Base-by-base conservation (phyloP, 2,329 filamentous ascomycete genomes). In the Fusarium sterilihyphosum region DNA sequence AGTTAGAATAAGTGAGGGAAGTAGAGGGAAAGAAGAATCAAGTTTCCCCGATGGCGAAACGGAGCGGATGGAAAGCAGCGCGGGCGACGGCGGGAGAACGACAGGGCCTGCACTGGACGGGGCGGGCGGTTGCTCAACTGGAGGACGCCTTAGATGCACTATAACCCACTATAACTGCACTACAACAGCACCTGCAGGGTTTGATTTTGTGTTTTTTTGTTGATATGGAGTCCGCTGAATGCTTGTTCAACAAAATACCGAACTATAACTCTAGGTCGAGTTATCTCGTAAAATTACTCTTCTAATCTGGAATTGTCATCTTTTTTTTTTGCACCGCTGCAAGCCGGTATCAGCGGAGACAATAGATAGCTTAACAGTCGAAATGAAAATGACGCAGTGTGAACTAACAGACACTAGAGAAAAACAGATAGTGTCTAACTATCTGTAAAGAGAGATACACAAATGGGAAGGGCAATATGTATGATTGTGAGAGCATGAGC, bases 331-430 rank as follows among this genome's bases (percentile, higher is more conserved):
- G 70, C 70, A 65, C 70, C 71, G 74, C 44, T 64, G 63, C 69
- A 77, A 78, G 70, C 75, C 76, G 76, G 63, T 70, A 47, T 49
- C 49, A 58, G 70, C 53, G 71, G 40, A 65, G 53, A 65, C 61
- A 29, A 68, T 31, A 52, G 41, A 63, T 53, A 61, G 33, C 37
- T 40, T 20, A 47, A 50, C 44, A 31, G 33, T 72, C 60, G 44
- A 78, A 78, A 78, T 74, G 68, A 78, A 78, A 78, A 78, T 78
- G 71, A 78, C 76, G 76, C 76, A 78, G 73, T 20, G 24, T 57
- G 50, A 69, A 74, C 67, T 70, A 76, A 70, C 64, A 59, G 63
- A 61, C 61, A 71, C 76, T 68, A 77, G 49, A 64, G 65, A 62
- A 73, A 70, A 69, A 26, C 38, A 50, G 33, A 40, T 50, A 50